Evolutionary conservation across 139 green algal genomes (phyloP), one percentile per base, ranked within the genome.

Genomic region (Haematococcus sp.): DNA sequence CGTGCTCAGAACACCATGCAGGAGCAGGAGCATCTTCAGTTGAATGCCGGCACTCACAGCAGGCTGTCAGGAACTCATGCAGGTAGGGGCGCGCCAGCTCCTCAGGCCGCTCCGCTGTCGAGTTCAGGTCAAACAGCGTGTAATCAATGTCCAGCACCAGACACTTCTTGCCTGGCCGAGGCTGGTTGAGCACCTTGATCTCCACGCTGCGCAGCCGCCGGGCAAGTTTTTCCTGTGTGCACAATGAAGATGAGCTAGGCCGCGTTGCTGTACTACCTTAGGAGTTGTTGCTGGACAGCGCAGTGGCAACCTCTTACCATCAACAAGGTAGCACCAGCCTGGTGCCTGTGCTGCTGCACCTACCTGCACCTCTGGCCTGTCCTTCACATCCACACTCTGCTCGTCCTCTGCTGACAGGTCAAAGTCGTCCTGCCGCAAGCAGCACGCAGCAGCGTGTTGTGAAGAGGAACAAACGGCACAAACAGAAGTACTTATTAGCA

Each of bases 81-180:
- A 99, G 80, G 75, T 83, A 86, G 46, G 67, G 67, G 11, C 95
- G 81, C 2, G 87, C 89, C 59, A 99, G 86, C 84, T 98, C 91
- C 33, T 93, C 76, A 0, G 93, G 87, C 7, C 80, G 76, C 83
- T 99, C 95, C 16, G 93, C 93, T 0, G 81, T 81, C 15, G 81
- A 92, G 28, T 86, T 68, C 49, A 97, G 87, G 73, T 98, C 95
- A 78, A 99, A 98, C 13, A 99, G 82, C 16, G 93, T 97, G 88
- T 98, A 97, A 81, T 98, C 93, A 63, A 99, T 98, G 82, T 99
- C 95, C 25, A 97, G 81, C 22, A 98, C 93, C 0, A 96, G 70
- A 35, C 87, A 89, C 82, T 97, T 98, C 77, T 97, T 97, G 30
- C 93, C 94, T 1, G 74, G 67, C 0, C 94, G 81, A 0, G 94